Conservation (phyloP, 2,329 filamentous ascomycete genomes). For the Massarina eburnea region DNA sequence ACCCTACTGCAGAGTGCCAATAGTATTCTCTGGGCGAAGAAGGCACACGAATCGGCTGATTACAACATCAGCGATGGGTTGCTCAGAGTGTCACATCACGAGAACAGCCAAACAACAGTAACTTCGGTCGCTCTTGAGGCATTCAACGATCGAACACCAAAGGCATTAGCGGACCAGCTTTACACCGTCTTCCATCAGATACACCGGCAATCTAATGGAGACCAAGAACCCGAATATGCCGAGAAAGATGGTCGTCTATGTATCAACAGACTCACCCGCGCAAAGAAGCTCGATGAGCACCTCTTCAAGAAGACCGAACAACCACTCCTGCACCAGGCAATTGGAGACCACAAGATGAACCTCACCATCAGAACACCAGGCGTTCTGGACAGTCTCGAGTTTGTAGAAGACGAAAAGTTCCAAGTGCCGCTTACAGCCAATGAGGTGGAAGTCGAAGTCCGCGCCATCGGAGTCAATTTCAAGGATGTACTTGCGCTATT, state of each 20-base stretch:
- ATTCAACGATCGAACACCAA: not conserved
- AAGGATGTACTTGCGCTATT: not conserved
- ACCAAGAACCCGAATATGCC: constrained; percentile 2
- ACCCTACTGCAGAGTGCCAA: not conserved
- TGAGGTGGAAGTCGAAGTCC: constrained; percentile 8
- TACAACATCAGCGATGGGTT: constrained; percentile 3
- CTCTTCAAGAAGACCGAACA: not conserved
- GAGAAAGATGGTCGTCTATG: not conserved
- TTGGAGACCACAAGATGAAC: not conserved
- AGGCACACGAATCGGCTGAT: not conserved
- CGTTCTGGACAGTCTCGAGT: constrained; percentile 6
- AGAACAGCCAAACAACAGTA: not conserved
- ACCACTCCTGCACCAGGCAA: not conserved
- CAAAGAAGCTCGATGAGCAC: constrained; percentile 1
- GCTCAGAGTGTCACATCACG: not conserved
- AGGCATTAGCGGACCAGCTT: not conserved
- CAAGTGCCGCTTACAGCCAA: not conserved
- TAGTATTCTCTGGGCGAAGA: constrained; percentile 5
- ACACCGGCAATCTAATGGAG: not conserved
- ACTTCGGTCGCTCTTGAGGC: constrained; percentile 3
- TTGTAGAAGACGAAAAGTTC: not conserved
- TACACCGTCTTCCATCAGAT: not conserved
- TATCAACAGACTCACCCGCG: constrained; percentile 1
- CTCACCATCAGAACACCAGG: constrained; percentile 1
- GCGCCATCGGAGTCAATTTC: constrained; percentile 14